Base-by-base conservation (phyloP, 345 rosid species). In the Brassica cretica region DNA sequence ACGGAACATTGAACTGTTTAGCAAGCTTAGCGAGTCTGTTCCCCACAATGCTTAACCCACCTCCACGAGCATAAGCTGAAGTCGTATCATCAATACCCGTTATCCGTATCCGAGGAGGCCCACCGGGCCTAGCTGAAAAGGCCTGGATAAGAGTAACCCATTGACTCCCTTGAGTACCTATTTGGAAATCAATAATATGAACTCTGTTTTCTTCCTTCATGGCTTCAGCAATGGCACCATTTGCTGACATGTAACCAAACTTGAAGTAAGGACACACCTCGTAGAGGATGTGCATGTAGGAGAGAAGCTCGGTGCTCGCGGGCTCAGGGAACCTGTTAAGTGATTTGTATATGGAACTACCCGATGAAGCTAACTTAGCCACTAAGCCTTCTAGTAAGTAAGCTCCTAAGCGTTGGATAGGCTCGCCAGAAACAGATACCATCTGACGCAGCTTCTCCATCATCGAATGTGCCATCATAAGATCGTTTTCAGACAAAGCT, bases 171-270 rank as follows among this genome's bases (percentile, higher is more conserved):
- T 91, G 97, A 68, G 21, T 19, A 19, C 82, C 88, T 49, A 94
- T 91, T 73, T 90, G 98, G 81, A 94, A 94, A 75, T 94, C 98
- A 25, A 94, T 82, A 10, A 94, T 94, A 82, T 94, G 98, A 70
- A 94, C 96, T 82, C 86, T 75, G 68, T 85, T 86, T 80, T 92
- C 97, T 62, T 89, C 93, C 84, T 94, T 94, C 97, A 94, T 92
- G 72, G 97, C 98, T 78, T 94, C 98, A 21, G 98, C 98, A 71
- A 94, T 90, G 18, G 98, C 97, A 66, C 98, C 98, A 75, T 92
- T 94, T 25, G 98, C 98, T 21, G 98, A 92, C 96, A 94, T 92
- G 87, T 92, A 94, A 2, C 98, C 98, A 8, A 94, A 94, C 77
- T 92, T 94, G 84, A 94, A 87, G 79, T 94, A 94, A 44, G 98